Conservation (phyloP, 2,329 filamentous ascomycete genomes). For the Leptographium lundbergii region DNA sequence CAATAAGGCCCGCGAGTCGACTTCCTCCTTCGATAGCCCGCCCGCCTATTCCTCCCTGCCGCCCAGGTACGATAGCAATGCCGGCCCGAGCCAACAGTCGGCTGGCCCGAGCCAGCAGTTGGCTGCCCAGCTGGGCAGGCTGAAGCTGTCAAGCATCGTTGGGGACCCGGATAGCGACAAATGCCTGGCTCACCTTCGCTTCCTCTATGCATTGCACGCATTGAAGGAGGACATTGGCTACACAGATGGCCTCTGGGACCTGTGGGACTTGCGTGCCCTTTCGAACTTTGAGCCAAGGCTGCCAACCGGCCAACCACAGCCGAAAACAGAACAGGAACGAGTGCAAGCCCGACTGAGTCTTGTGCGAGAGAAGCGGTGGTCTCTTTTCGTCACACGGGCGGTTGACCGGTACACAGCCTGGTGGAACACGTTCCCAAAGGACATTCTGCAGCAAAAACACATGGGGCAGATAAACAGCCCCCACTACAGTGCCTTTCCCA, state of each 20-base stretch:
- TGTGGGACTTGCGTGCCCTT: conserved; percentile 36
- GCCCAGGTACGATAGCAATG: no score
- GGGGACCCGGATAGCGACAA: conserved; percentile 33
- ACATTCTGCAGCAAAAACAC: conserved; percentile 21
- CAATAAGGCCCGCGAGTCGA: no score
- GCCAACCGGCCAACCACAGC: conserved; percentile 1
- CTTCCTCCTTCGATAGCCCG: no score
- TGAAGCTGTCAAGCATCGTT: neutral
- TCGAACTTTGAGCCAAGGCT: conserved; percentile 1
- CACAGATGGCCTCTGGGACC: conserved; percentile 52
- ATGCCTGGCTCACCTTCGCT: conserved; percentile 61
- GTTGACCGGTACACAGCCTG: conserved; percentile 56
- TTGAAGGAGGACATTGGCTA: conserved; percentile 56
- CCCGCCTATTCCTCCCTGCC: no score
- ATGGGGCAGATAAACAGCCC: conserved; percentile 16
- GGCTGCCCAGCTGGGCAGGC: neutral
- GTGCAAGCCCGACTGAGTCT: conserved; percentile 32
- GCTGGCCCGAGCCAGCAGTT: no score
- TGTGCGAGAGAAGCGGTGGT: conserved; percentile 62
- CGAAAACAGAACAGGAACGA: conserved; percentile 18
- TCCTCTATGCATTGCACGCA: conserved; percentile 54
- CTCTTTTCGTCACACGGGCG: conserved; percentile 53
- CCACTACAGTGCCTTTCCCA: conserved; percentile 23
- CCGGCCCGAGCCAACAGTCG: no score
- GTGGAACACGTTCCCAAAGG: conserved; percentile 35